Conservation (phyloP, 2,329 filamentous ascomycete genomes). For the Sarocladium brachiariae region DNA sequence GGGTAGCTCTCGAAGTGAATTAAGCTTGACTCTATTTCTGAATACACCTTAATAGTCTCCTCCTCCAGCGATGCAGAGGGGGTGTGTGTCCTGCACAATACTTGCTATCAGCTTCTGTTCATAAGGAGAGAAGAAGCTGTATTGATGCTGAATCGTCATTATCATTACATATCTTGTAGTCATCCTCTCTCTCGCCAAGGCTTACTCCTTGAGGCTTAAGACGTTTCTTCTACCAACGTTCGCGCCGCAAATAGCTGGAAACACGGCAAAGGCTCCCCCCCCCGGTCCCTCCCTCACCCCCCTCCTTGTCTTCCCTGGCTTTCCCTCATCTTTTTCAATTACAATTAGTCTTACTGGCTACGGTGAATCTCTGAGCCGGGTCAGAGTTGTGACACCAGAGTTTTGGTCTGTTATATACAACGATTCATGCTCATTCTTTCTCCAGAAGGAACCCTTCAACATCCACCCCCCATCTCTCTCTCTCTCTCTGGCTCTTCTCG, state of each 20-base stretch:
- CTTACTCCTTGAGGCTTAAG: background rate
- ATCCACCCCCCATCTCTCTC: background rate
- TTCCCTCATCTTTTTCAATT: background rate
- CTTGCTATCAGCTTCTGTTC: too few species aligned
- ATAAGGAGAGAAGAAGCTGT: too few species aligned
- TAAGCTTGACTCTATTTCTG: background rate
- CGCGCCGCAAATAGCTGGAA: background rate
- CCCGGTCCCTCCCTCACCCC: background rate
- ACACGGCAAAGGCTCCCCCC: background rate
- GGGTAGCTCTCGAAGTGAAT: too few species aligned
- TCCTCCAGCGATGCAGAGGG: too few species aligned
- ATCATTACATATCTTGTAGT: background rate
- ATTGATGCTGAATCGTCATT: background rate
- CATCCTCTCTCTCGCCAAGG: background rate
- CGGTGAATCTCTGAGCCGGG: background rate
- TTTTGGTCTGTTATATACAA: slow-evolving; percentile 5
- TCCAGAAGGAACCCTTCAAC: background rate
- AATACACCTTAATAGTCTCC: background rate
- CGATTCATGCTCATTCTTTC: slow-evolving; percentile 4
- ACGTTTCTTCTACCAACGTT: too few species aligned
- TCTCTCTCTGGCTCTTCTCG: too few species aligned
- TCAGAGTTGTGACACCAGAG: background rate
- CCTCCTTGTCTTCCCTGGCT: background rate
- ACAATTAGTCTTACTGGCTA: too few species aligned
- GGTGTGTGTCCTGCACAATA: too few species aligned